Evolutionary conservation across 768 basidiomycete genomes (phyloP).

Genomic region (Tylopilus cervinicoccineus): DNA sequence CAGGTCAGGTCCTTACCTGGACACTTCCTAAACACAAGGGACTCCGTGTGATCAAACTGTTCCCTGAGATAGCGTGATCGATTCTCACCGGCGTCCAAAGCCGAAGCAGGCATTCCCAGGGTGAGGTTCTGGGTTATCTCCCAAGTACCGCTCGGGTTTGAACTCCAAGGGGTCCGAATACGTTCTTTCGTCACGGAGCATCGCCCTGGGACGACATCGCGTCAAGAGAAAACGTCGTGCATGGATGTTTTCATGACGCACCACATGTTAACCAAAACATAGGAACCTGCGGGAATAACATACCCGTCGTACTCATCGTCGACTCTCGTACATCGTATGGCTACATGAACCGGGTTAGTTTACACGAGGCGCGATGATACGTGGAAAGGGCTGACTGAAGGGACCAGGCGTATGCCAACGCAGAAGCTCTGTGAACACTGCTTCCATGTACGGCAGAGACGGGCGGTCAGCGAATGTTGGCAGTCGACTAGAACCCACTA

Average conservation of each 20-base stretch:
- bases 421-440: constrained; percentile 23
- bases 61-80: background rate
- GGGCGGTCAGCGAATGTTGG: constrained; percentile 24
- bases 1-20: constrained; percentile 6
- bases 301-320: constrained; percentile 22
- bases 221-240: background rate
- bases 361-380: no score
- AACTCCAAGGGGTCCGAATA: constrained; percentile 19
- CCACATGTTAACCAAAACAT: constrained; percentile 20
- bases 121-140: constrained; percentile 16
- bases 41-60: background rate
- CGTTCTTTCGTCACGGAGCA: constrained; percentile 14
- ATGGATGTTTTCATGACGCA: background rate
- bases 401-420: constrained; percentile 20
- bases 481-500: constrained; percentile 22
- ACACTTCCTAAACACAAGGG: background rate
- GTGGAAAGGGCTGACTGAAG: background rate
- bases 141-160: constrained; percentile 23
- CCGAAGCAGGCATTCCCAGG: constrained; percentile 16
- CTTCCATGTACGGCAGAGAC: constrained; percentile 27
- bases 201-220: constrained; percentile 7
- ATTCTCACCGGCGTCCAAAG: constrained; percentile 15
- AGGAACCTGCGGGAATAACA: constrained; percentile 19
- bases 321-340: constrained; percentile 5
- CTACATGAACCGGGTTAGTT: background rate